Percentiles rank a stretch among this genome's conserved stretches.
Conservation (phyloP, 2,329 filamentous ascomycete species). For the Claviceps fusiformis region DNA sequence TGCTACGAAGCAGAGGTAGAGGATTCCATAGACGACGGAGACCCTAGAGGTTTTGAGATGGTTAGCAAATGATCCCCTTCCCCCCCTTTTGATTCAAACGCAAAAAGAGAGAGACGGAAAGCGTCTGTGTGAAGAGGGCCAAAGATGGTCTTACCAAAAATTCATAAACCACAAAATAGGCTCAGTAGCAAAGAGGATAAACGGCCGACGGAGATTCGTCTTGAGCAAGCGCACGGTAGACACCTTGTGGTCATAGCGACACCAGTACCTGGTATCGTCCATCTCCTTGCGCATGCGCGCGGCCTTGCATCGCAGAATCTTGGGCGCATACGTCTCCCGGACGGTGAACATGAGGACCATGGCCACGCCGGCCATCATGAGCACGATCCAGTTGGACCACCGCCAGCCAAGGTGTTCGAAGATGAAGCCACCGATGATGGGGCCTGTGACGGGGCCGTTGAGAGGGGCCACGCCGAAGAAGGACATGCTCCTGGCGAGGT, state of each 20-base stretch:
- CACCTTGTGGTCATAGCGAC: slow-evolving; percentile 60
- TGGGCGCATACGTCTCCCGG: slow-evolving; percentile 65
- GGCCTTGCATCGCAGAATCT: slow-evolving; percentile 53
- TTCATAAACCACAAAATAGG: slow-evolving; percentile 66
- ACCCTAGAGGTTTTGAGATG: slow-evolving; percentile 36
- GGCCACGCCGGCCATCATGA: slow-evolving; percentile 56
- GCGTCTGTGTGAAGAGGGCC: neutral
- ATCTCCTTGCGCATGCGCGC: slow-evolving; percentile 51
- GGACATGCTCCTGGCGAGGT: slow-evolving; percentile 73
- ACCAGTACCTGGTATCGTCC: slow-evolving; percentile 62
- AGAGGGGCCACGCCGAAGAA: slow-evolving; percentile 56
- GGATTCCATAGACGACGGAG: slow-evolving; percentile 71
- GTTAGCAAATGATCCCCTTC: neutral
- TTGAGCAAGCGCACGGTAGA: slow-evolving; percentile 55
- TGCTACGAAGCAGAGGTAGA: slow-evolving; percentile 83
- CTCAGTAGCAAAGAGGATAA: slow-evolving; percentile 64
- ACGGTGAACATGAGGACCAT: slow-evolving; percentile 45
- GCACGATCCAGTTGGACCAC: slow-evolving; percentile 71
- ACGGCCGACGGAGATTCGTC: slow-evolving; percentile 63
- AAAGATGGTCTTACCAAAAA: slow-evolving; percentile 35
- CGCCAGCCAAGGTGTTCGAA: slow-evolving; percentile 67
- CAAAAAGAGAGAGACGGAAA: neutral
- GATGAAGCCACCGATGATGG: slow-evolving; percentile 57
- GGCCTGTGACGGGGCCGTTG: slow-evolving; percentile 47
- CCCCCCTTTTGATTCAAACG: neutral